Evolutionary conservation across 495 filamentous ascomycete species (phyloP).

Genomic region (Neurospora intermedia): DNA sequence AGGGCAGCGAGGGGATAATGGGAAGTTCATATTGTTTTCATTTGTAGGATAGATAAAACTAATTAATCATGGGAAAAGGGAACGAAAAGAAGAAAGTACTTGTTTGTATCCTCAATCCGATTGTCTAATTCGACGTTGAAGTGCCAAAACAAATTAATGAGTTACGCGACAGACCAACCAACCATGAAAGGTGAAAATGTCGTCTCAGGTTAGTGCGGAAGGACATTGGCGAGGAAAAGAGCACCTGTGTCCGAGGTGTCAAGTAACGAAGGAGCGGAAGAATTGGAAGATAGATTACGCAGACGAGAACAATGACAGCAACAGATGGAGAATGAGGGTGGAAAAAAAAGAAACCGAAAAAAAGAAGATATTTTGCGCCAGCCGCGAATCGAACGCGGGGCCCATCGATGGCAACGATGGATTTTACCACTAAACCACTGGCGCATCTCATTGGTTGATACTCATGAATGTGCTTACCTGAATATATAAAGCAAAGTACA

Average conservation of each 20-base stretch:
- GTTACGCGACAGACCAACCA: background rate
- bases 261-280: background rate
- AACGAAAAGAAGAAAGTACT: background rate
- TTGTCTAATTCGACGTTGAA: background rate
- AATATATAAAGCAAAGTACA: too few species aligned
- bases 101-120: background rate
- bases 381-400: conserved; percentile 42
- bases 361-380: conserved; percentile 18
- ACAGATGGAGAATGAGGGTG: background rate
- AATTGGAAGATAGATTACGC: background rate
- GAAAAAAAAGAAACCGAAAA: background rate
- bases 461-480: too few species aligned
- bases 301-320: background rate
- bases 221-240: background rate
- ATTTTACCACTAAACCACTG: conserved; percentile 45
- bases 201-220: background rate
- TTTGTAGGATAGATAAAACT: background rate
- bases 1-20: background rate
- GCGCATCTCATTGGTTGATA: background rate
- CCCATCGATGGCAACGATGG: conserved; percentile 45
- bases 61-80: background rate
- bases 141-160: background rate
- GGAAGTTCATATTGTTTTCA: background rate
- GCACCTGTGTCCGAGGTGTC: background rate
- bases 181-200: background rate